Base-by-base conservation (phyloP, 305 asterid genomes). In the Ajuga reptans region DNA sequence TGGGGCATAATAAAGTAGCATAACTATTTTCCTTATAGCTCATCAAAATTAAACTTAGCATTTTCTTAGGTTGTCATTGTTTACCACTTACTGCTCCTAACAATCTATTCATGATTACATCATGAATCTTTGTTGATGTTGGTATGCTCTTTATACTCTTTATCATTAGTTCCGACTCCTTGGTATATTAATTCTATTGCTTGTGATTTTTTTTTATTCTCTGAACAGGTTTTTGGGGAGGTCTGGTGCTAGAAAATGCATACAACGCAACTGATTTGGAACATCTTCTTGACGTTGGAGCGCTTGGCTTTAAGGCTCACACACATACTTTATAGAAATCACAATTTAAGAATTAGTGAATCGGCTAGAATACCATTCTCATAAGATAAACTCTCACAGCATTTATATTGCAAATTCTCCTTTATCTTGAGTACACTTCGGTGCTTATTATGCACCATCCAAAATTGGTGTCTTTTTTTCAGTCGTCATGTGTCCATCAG, bases 401-500 rank as follows among this genome's bases (percentile, higher is more conserved):
- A 2, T 21, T 21, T 21, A 1, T 21, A 21, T 21, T 21, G n/a
- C n/a, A n/a, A n/a, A n/a, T n/a, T n/a, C n/a, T 21, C 27, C 27
- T n/a, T n/a, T n/a, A 29, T 27, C 36, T 46, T 56, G 36, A 36
- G 57, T 49, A 37, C 18, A 31, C 47, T 36, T 43, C 5, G 49
- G 29, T 17, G 11, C 59, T 60, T 4, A 50, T 42, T 43, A 16
- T 46, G 36, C 59, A 27, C 36, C 18, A 63, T 71, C 65, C 77
- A 43, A 65, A 10, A 24, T 27, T 59, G 18, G 31, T 55, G 4
- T 9, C 42, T n/a, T 65, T 9, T 9, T 43, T 71, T 64, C 72
- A 93, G 99, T 93, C 99, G 90, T 93, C 84, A 93, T 93, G 99
- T 84, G 92, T 68, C 97, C 96, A 50, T 93, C 99, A 0, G 99